These are phyloP conservation scores for Nidula microcarpa DNA, from an alignment of 768 basidiomycete genomes.

Conservation along the genomic window DNA sequence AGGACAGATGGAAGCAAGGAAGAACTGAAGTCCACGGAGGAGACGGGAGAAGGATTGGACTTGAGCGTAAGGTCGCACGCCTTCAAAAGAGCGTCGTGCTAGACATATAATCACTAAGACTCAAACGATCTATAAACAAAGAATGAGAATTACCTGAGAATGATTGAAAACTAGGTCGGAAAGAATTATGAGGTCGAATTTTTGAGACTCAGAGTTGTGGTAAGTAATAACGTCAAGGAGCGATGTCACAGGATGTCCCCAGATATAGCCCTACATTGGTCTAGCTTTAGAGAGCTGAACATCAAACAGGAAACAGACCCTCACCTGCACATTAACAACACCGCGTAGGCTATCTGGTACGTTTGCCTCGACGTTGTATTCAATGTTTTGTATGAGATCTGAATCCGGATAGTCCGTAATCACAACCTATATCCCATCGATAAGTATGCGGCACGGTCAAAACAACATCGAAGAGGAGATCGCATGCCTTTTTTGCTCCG, in stretches of 20 bases:
- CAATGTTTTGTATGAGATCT: slow-evolving; percentile 71
- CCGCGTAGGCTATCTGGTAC: slow-evolving; percentile 33
- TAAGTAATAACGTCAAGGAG: slow-evolving; percentile 32
- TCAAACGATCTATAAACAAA: neutral
- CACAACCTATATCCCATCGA: slow-evolving; percentile 50
- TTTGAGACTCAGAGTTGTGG: slow-evolving; percentile 6
- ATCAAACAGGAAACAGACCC: neutral
- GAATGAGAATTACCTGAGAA: slow-evolving; percentile 61
- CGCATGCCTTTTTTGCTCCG: slow-evolving; percentile 45
- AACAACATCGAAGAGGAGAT: no score
- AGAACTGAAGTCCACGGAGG: neutral
- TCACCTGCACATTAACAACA: slow-evolving; percentile 23
- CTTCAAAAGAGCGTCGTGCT: slow-evolving; percentile 81
- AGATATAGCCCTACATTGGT: slow-evolving; percentile 67
- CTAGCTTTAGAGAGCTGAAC: neutral
- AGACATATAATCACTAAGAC: neutral
- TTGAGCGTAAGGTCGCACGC: slow-evolving; percentile 58
- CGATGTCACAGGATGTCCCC: slow-evolving; percentile 59
- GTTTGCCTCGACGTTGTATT: slow-evolving; percentile 64
- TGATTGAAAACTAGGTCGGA: slow-evolving; percentile 96
- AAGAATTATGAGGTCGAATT: slow-evolving; percentile 80
- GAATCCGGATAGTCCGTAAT: slow-evolving; percentile 92
- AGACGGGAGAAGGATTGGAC: neutral
- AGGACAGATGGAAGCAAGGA: slow-evolving; percentile 38
- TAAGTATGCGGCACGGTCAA: neutral